Evolutionary conservation across 2,329 filamentous ascomycete species (phyloP), one percentile per base, ranked within the genome.

Genomic region (Fusarium sp.): DNA sequence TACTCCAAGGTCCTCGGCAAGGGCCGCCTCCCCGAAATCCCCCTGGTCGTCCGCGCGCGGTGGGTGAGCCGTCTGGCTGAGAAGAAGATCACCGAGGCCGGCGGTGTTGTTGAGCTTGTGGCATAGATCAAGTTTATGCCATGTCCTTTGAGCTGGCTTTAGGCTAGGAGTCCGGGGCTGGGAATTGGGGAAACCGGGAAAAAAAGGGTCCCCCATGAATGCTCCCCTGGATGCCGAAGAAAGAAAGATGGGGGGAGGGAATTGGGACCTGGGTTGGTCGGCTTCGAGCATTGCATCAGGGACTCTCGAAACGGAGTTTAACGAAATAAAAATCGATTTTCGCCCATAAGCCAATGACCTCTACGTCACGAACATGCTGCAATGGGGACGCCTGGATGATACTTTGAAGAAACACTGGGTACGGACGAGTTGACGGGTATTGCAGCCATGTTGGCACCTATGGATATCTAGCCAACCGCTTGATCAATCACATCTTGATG

Each of bases 1-100:
- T 99, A 98, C 92, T 94, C 95, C 84, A 99, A 99, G 91, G 92
- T 99, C 80, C 94, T 99, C 85, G 97, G 97, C 86, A 99, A 99
- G 92, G 97, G 97, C 87, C 93, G 96, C 84, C 90, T 98, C 82
- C 96, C 97, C 83, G 90, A 96, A 84, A 91, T 98, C 83, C 97
- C 97, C 80, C 87, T 99, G 82, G 94, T 99, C 83, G 95, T 99
- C 80, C 94, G 94, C 84, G 96, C 97, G 81, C 91, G 97, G 85
- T 98, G 95, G 90, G 94, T 99, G 88, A 95, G 92, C 91, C 93
- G 94, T 85, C 92, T 98, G 86, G 97, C 97, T 80, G 97, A 99
- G 93, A 91, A 94, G 89, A 99, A 99, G 94, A 98, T 99, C 88
- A 97, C 94, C 86, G 95, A 97, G 87, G 96, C 95, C 83, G 97